Conservation (phyloP, 2,329 filamentous ascomycete species). For the Plectosphaerella plurivora region DNA sequence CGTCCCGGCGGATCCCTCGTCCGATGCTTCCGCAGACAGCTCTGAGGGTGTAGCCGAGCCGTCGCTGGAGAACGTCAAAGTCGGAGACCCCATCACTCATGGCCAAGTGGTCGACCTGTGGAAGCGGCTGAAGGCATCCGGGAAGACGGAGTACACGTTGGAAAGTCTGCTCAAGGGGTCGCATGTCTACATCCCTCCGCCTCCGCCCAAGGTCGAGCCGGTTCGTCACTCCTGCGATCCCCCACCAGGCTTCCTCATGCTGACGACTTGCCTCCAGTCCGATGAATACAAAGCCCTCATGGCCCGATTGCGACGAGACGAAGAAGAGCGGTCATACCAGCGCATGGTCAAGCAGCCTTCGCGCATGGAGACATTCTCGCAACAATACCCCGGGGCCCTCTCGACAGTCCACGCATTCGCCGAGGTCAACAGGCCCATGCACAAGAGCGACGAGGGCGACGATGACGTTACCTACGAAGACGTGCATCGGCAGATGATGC, state of each 20-base stretch:
- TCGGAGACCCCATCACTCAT: conserved; percentile 69
- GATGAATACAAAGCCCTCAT: conserved; percentile 84
- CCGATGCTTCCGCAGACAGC: conserved; percentile 4
- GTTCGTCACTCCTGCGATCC: conserved; percentile 40
- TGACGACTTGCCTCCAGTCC: conserved; percentile 45
- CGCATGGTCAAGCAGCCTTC: conserved; percentile 66
- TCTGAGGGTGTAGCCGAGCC: conserved; percentile 34
- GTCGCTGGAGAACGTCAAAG: conserved; percentile 39
- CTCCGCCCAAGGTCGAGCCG: conserved; percentile 70
- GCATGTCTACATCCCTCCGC: conserved; percentile 72
- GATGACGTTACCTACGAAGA: conserved; percentile 68
- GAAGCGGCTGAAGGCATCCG: conserved; percentile 38
- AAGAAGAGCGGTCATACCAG: conserved; percentile 78
- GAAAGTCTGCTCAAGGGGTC: conserved; percentile 70
- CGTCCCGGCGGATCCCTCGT: not conserved
- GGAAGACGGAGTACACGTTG: conserved; percentile 43
- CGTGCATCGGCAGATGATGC: conserved; percentile 72
- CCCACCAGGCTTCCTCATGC: conserved; percentile 5
- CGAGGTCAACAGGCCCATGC: conserved; percentile 44
- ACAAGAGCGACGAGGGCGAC: conserved; percentile 42
- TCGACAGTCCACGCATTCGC: conserved; percentile 49
- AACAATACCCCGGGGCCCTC: conserved; percentile 50
- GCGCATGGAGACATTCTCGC: conserved; percentile 52
- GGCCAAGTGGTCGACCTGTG: conserved; percentile 62
- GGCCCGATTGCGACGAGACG: conserved; percentile 74